Base-by-base conservation (phyloP, 331 rosid species). In the Quercus tomentella region DNA sequence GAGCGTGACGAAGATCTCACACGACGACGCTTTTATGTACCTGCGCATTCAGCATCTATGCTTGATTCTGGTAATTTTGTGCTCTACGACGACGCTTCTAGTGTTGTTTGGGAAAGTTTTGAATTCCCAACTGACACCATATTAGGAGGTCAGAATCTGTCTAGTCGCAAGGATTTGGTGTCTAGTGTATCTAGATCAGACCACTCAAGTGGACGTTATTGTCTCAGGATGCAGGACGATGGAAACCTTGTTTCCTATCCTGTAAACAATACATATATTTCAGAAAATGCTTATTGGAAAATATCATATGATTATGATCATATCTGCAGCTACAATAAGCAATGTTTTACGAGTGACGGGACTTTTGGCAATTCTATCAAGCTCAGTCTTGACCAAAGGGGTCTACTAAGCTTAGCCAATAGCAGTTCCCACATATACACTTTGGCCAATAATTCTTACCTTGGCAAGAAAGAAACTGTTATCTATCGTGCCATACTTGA, bases 171-270 rank as follows among this genome's bases (percentile, higher is more conserved):
- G 2, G 1, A 0, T 0, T 41, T 79, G 82, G 54, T 15, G 14
- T 79, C 82, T 14, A 58, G 77, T 37, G 31, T 22, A 0, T 72
- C 77, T 49, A 31, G 1, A 18, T 71, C 77, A n/a, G 57, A 71
- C 15, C 72, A 72, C 20, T 79, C 82, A 45, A 49, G 73, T 30
- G 82, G 82, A 49, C 49, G 26, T 9, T 79, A 57, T 60, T 23
- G 1, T 9, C 82, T 79, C 43, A 7, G 1, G 7, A 71, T 79
- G 82, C 82, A 72, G 33, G 1, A 4, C 1, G 77, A 79, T 60
- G 77, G 77, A 43, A 79, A 79, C 75, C 61, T 71, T 45, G 82
- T 58, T 79, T 4, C 57, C 23, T 79, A 71, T 57, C 82, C 77
- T 17, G 23, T 58, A 4, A 33, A 77, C 68, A 68, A 30, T 25